Percentiles rank a stretch among this genome's conserved stretches.
Evolutionary conservation across 2,329 filamentous ascomycete species (phyloP).

Genomic region (Hirsutella minnesotensis): DNA sequence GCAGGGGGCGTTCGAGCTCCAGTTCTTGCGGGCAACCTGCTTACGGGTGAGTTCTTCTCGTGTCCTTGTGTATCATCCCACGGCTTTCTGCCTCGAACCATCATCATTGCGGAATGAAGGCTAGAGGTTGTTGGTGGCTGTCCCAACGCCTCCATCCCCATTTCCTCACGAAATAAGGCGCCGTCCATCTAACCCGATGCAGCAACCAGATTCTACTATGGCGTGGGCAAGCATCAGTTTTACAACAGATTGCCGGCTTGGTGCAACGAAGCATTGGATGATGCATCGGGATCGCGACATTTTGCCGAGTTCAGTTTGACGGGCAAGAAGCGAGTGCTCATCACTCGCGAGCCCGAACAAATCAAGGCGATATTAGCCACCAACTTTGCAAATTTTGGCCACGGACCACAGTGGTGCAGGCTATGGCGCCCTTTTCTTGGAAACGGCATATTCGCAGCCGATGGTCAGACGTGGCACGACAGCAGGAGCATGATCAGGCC

Average conservation of each 20-base stretch:
- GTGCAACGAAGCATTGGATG: slow-evolving; percentile 7
- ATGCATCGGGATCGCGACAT: slow-evolving; percentile 1
- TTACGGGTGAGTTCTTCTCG: slow-evolving; percentile 2
- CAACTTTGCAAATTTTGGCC: slow-evolving; percentile 76
- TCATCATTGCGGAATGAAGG: slow-evolving; percentile 8
- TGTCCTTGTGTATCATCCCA: not conserved
- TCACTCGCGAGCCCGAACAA: slow-evolving; percentile 79
- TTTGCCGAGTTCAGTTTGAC: slow-evolving; percentile 12
- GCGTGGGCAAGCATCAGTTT: slow-evolving; percentile 9
- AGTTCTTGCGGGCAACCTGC: slow-evolving; percentile 3
- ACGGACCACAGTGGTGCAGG: slow-evolving; percentile 61
- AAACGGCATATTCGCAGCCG: slow-evolving; percentile 67
- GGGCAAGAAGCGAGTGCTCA: slow-evolving; percentile 27
- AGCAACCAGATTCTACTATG: slow-evolving; percentile 9
- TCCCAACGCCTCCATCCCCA: no score
- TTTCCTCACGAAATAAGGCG: not conserved
- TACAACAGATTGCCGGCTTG: slow-evolving; percentile 8
- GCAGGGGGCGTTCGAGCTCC: slow-evolving; percentile 5
- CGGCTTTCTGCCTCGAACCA: slow-evolving; percentile 1
- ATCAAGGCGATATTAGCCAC: slow-evolving; percentile 84
- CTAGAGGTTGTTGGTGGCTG: no score
- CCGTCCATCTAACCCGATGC: not conserved
- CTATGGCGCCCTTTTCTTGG: slow-evolving; percentile 70
- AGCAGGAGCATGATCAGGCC: slow-evolving; percentile 71
- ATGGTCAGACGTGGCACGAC: slow-evolving; percentile 66